Evolutionary conservation across 1,284 basidiomycete genomes (phyloP).

Genomic region (Cutaneotrichosporon mucoides): DNA sequence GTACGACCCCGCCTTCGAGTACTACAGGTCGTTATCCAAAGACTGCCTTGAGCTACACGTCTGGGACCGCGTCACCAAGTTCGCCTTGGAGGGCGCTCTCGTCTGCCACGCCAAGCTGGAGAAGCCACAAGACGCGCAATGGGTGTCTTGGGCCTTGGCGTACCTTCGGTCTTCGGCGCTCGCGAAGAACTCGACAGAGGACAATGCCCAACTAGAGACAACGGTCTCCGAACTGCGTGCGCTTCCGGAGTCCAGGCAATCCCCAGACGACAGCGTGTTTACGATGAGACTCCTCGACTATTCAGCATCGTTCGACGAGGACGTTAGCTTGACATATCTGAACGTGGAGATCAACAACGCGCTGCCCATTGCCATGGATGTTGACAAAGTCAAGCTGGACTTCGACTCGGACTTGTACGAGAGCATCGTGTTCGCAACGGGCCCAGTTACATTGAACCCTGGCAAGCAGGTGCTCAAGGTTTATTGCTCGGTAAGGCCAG

Average conservation of each 20-base stretch:
- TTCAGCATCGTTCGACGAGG: conserved; percentile 15
- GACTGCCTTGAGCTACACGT: conserved; percentile 36
- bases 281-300: conserved; percentile 14
- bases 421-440: conserved; percentile 29
- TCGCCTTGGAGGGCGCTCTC: conserved; percentile 35
- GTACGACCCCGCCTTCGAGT: conserved; percentile 32
- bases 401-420: conserved; percentile 30
- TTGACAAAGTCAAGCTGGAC: conserved; percentile 30
- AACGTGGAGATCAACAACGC: conserved; percentile 31
- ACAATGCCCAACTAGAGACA: conserved; percentile 7
- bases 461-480: conserved; percentile 33
- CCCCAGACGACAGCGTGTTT: conserved; percentile 7
- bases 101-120: conserved; percentile 27
- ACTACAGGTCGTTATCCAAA: conserved; percentile 30
- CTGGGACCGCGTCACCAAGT: conserved; percentile 38
- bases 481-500: conserved; percentile 32
- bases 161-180: conserved; percentile 36
- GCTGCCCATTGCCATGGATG: conserved; percentile 25
- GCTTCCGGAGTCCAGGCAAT: conserved; percentile 12
- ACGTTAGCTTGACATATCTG: conserved; percentile 28
- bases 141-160: conserved; percentile 39
- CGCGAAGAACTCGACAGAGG: background rate
- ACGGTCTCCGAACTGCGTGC: conserved; percentile 22
- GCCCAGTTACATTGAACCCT: conserved; percentile 20
- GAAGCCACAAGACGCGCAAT: conserved; percentile 30